phyloP scores from a whole-genome alignment of 2,329 filamentous ascomycete genomes.

The Westerdykella sp. region DNA sequence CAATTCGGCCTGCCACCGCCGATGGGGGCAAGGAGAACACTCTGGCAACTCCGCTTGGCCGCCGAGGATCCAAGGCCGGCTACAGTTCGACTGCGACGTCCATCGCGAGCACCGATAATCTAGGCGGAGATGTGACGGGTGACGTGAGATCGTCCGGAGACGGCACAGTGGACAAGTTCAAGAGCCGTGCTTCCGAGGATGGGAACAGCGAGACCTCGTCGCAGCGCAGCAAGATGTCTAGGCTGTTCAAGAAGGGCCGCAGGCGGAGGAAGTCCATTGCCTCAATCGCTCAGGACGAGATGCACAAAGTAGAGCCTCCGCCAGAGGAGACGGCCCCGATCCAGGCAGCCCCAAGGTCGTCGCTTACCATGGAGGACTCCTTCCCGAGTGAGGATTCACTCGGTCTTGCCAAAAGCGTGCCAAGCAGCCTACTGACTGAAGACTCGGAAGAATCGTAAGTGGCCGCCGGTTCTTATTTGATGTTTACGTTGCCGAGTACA shows the following conservation, averaged over 20 bases:
- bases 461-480: constrained; percentile 9
- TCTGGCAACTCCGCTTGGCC: too few relatives aligned
- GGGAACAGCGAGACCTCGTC: constrained; percentile 37
- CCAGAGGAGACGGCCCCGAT: constrained; percentile 18
- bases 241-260: constrained; percentile 46
- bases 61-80: constrained; percentile 18
- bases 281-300: constrained; percentile 26
- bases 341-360: constrained; percentile 3
- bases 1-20: too few relatives aligned
- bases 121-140: constrained; percentile 11
- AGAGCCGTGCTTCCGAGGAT: constrained; percentile 34
- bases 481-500: not conserved
- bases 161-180: constrained; percentile 37
- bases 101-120: constrained; percentile 26
- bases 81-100: constrained; percentile 27
- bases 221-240: constrained; percentile 45
- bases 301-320: constrained; percentile 15
- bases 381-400: constrained; percentile 39
- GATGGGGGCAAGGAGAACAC: too few relatives aligned
- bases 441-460: constrained; percentile 50
- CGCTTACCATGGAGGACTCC: constrained; percentile 8
- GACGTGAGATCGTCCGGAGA: constrained; percentile 31
- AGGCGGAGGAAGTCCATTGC: constrained; percentile 27
- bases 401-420: constrained; percentile 39
- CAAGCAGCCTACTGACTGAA: constrained; percentile 47